Evolutionary conservation across 495 filamentous ascomycete genomes (phyloP), one percentile per base, ranked within the genome.

Genomic region (Penicillium atrosanguineum): DNA sequence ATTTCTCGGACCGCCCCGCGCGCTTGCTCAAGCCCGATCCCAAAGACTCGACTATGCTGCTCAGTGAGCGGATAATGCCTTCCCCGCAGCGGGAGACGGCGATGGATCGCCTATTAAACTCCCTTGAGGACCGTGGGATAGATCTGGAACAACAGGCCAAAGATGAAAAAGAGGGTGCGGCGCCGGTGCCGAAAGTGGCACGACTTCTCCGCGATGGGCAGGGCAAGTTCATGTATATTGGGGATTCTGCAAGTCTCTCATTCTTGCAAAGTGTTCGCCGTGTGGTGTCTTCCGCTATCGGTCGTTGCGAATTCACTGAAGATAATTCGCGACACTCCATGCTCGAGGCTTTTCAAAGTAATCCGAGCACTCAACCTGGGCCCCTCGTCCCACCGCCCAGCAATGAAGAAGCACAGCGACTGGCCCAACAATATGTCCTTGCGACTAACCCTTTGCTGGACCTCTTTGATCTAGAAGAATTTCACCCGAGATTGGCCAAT

Each of bases 241-340:
- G 87, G 25, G 86, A 91, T 59, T 85, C 87, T 0, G 86, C 86
- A 1, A 86, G 83, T 40, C 70, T 90, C 44, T 87, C 87, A 2
- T 88, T 87, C 57, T 62, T 91, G 40, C 85, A 89, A 57, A 76
- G 87, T 51, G 80, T 90, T 38, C 84, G 87, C 29, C 84, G 87
- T 59, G 86, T 90, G 51, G 85, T 91, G 12, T 83, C 83, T 36
- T 84, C 77, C 42, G 81, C 82, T 14, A 81, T 82, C 20, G 86
- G 87, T 6, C 62, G 79, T 3, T 87, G 84, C 8, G 74, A 79
- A 6, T 90, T 91, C 50, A 89, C 87, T 8, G 72, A 81, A 43
- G 87, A 90, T 57, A 87, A 83, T 15, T 80, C 78, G 46, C 76
- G 86, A 41, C 85, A 89, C 63, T 82, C 81, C 21, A 86, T 91